Evolutionary conservation across 202 grass and related monocot species (phyloP).

Genomic region (Sporobolus alterniflorus): DNA sequence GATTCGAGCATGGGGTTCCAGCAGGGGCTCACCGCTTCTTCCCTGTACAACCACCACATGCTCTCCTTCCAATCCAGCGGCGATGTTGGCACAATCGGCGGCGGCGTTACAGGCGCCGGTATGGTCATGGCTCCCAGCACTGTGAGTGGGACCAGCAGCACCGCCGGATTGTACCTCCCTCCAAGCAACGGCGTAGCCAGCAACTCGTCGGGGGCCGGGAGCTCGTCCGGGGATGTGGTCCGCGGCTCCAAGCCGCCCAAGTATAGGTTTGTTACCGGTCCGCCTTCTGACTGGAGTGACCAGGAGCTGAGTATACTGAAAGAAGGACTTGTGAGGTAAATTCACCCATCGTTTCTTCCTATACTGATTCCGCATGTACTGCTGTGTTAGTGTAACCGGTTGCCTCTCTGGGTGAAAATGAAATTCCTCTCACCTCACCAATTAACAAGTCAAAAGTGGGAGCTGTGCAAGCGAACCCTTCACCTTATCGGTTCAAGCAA

Average conservation of each 20-base stretch:
- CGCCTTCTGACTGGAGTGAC: constrained; percentile 68
- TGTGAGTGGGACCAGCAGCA: constrained; percentile 48
- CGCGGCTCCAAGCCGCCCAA: constrained; percentile 37
- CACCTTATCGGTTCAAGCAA: constrained; percentile 24
- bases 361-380: not conserved
- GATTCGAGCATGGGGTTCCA: constrained; percentile 92
- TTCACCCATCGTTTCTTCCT: not conserved
- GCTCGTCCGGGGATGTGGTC: constrained; percentile 49
- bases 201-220: constrained; percentile 47
- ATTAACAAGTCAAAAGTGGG: constrained; percentile 28
- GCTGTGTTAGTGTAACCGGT: constrained; percentile 1
- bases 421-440: constrained; percentile 16
- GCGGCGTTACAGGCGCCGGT: constrained; percentile 30
- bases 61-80: constrained; percentile 87
- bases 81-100: constrained; percentile 20
- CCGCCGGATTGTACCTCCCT: constrained; percentile 43
- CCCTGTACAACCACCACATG: constrained; percentile 77
- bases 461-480: constrained; percentile 24
- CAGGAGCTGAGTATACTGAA: constrained; percentile 70
- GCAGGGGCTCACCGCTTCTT: constrained; percentile 67
- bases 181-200: constrained; percentile 39
- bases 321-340: constrained; percentile 77
- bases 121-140: constrained; percentile 40
- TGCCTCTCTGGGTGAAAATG: not conserved
- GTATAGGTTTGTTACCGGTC: constrained; percentile 73